A percentile compares a stretch with the other conserved stretches of the same genome.
Evolutionary conservation across 2,329 filamentous ascomycete species (phyloP).

Genomic region (Sordariomycetes sp.): DNA sequence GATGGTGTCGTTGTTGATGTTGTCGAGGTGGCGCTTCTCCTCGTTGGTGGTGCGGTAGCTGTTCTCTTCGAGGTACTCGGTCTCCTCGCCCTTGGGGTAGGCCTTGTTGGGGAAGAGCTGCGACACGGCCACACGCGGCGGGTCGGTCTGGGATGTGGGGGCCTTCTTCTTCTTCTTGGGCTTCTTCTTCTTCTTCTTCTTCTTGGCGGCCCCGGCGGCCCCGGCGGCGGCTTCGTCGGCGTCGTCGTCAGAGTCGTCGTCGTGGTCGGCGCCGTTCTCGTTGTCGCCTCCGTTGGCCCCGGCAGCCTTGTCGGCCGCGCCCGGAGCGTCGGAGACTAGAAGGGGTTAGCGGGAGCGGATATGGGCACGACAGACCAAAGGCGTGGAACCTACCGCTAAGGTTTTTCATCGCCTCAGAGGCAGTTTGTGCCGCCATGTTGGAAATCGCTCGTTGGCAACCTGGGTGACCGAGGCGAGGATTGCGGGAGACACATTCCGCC

Average conservation of each 20-base stretch:
- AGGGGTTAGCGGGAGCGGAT: neutral
- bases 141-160: constrained; percentile 63
- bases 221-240: constrained; percentile 22
- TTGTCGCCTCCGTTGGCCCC: constrained; percentile 18
- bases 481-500: neutral
- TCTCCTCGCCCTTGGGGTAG: constrained; percentile 70
- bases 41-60: constrained; percentile 69
- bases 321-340: constrained; percentile 20
- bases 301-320: constrained; percentile 19
- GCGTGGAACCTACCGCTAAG: constrained; percentile 11
- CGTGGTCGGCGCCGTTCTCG: constrained; percentile 23
- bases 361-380: neutral
- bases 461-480: neutral
- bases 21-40: constrained; percentile 73
- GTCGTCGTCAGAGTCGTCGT: constrained; percentile 42
- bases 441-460: neutral
- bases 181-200: constrained; percentile 77
- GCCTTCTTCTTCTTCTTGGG: constrained; percentile 60
- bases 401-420: constrained; percentile 16
- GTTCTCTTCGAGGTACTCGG: constrained; percentile 70
- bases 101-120: constrained; percentile 61
- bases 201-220: constrained; percentile 16
- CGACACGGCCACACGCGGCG: constrained; percentile 63
- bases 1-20: constrained; percentile 64
- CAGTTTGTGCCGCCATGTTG: constrained; percentile 16